Percentiles rank a stretch among this genome's conserved stretches.
Conservation (phyloP, 139 green algal species). For the Chlamydomonas incerta region DNA sequence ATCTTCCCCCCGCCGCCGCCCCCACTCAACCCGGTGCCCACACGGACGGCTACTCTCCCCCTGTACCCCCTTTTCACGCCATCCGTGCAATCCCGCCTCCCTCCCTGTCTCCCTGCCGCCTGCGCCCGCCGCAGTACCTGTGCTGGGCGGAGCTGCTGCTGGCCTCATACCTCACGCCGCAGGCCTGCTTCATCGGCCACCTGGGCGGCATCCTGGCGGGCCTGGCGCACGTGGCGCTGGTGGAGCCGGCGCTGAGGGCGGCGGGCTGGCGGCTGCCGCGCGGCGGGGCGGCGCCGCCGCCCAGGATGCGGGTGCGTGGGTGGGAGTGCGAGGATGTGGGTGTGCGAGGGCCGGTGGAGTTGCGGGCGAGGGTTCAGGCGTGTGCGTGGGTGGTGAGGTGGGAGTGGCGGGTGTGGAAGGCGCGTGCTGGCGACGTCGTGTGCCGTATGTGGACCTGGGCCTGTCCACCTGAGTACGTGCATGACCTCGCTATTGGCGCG, state of each 20-base stretch:
- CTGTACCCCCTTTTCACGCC: neutral
- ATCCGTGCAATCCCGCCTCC: too few relatives aligned
- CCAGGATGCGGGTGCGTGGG: neutral
- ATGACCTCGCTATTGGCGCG: too few relatives aligned
- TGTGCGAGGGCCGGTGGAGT: neutral
- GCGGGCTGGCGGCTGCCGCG: neutral
- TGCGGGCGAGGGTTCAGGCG: too few relatives aligned
- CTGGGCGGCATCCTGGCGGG: slow-evolving; percentile 82
- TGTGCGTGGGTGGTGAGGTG: too few relatives aligned
- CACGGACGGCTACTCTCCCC: too few relatives aligned
- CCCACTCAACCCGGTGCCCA: too few relatives aligned
- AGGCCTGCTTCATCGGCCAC: slow-evolving; percentile 80
- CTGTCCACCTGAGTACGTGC: too few relatives aligned
- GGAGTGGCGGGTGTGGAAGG: too few relatives aligned
- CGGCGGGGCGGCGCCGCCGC: neutral
- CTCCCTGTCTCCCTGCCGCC: neutral
- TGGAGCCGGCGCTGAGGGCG: neutral
- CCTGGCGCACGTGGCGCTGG: slow-evolving; percentile 54
- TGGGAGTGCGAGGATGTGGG: too few relatives aligned
- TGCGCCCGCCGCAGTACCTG: slow-evolving; percentile 47
- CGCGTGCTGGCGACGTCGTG: too few relatives aligned
- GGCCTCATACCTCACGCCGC: slow-evolving; percentile 69
- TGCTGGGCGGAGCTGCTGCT: slow-evolving; percentile 76
- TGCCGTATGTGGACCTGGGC: too few relatives aligned
- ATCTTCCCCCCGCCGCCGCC: too few relatives aligned